Conservation (phyloP, 2,329 filamentous ascomycete genomes). For the Trichoderma atroviride region DNA sequence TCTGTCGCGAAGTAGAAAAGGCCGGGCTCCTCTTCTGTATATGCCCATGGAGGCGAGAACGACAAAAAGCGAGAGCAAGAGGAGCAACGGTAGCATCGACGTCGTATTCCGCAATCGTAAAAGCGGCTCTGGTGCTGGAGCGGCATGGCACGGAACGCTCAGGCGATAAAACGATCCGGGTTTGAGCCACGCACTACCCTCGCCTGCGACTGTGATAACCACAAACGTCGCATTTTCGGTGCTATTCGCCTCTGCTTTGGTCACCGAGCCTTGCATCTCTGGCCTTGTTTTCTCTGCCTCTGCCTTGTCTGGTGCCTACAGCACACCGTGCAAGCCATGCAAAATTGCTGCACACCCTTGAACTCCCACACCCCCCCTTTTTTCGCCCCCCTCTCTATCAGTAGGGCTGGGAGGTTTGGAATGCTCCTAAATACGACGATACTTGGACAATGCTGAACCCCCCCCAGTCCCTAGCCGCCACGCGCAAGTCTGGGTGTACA, state of each 20-base stretch:
- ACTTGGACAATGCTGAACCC: neutral
- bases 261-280: slow-evolving; percentile 6
- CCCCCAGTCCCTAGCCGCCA: neutral
- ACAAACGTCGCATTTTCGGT: neutral
- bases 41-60: neutral
- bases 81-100: neutral
- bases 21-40: neutral
- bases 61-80: neutral
- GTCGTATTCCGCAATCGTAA: neutral
- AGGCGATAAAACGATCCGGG: slow-evolving; percentile 2
- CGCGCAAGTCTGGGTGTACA: neutral
- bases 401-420: slow-evolving; percentile 1
- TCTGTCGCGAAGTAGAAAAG: slow-evolving; percentile 14
- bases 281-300: neutral
- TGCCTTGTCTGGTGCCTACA: neutral
- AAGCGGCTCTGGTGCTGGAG: neutral
- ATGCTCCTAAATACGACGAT: neutral
- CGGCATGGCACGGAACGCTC: neutral
- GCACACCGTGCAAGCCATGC: neutral
- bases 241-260: neutral
- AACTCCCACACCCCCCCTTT: neutral
- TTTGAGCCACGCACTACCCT: slow-evolving; percentile 1
- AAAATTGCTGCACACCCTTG: neutral
- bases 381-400: neutral
- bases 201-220: neutral